Percentiles rank a stretch among this genome's conserved stretches.
These are phyloP conservation scores for Ananas comosus DNA, from an alignment of 176 grass and related monocot species.

Conservation along the genomic window DNA sequence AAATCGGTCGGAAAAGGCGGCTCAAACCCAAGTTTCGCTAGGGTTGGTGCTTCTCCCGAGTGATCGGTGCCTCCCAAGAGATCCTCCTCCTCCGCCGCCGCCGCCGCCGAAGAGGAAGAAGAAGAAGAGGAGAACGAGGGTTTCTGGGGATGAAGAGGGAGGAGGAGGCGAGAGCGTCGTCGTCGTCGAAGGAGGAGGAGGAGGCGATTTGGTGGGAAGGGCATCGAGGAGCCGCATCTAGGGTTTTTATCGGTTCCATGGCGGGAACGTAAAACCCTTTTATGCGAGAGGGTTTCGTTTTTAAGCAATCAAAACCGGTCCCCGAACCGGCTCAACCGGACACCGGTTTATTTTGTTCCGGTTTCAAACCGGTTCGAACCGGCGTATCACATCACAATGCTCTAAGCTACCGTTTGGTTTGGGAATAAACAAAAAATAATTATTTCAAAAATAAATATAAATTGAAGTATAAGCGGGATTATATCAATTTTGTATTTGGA, in stretches of 20 bases:
- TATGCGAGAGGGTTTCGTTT: too few relatives aligned
- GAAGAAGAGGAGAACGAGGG: background rate
- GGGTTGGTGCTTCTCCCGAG: background rate
- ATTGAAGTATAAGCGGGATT: too few relatives aligned
- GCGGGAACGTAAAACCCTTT: background rate
- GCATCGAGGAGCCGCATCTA: slow-evolving; percentile 31
- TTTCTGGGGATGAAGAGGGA: background rate
- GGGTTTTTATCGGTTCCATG: slow-evolving; percentile 16
- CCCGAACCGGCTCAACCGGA: too few relatives aligned
- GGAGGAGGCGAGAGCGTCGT: slow-evolving; percentile 1
- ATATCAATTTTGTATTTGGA: too few relatives aligned
- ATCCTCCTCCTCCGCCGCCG: slow-evolving; percentile 19
- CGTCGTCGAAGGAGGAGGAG: background rate
- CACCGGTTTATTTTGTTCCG: too few relatives aligned
- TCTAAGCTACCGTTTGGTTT: too few relatives aligned
- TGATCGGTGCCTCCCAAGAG: background rate
- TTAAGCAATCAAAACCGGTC: too few relatives aligned
- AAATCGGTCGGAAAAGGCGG: background rate
- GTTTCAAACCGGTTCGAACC: too few relatives aligned
- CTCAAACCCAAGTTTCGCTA: background rate
- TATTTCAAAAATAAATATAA: too few relatives aligned
- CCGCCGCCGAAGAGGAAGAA: slow-evolving; percentile 1
- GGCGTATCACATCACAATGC: too few relatives aligned
- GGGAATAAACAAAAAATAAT: too few relatives aligned
- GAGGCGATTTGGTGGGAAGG: slow-evolving; percentile 26